phyloP scores from a whole-genome alignment of 371 early-diverging fungal genomes.

The Syncephalastrum contaminatum region DNA sequence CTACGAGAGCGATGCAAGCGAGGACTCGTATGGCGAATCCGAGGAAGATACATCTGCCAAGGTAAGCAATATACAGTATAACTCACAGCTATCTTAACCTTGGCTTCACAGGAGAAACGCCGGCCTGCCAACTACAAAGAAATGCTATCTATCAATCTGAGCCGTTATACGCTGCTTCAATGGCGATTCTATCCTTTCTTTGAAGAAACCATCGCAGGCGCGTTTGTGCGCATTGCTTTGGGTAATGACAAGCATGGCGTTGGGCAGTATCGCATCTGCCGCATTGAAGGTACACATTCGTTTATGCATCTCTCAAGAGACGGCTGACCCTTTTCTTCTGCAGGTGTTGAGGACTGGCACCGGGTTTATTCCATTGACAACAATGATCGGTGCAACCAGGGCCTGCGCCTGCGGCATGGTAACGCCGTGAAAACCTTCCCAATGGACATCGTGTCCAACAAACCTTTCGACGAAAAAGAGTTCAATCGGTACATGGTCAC shows the following conservation, averaged over 20 bases:
- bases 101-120: constrained; percentile 19
- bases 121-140: constrained; percentile 60
- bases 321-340: neutral
- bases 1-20: constrained; percentile 30
- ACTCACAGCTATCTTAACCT: neutral
- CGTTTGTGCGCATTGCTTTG: constrained; percentile 46
- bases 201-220: constrained; percentile 61
- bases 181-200: constrained; percentile 69
- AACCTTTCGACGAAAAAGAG: constrained; percentile 65
- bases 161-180: constrained; percentile 43
- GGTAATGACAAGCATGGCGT: constrained; percentile 41
- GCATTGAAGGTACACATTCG: constrained; percentile 52
- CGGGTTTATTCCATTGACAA: constrained; percentile 65
- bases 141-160: constrained; percentile 57
- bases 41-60: constrained; percentile 24
- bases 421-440: constrained; percentile 63
- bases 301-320: neutral
- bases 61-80: constrained; percentile 14
- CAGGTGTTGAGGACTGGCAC: constrained; percentile 58
- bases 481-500: constrained; percentile 56
- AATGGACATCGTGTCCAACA: constrained; percentile 77
- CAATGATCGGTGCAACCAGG: constrained; percentile 56
- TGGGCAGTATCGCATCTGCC: constrained; percentile 61
- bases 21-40: constrained; percentile 32
- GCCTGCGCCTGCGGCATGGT: constrained; percentile 66